Percentiles rank a stretch among this genome's conserved stretches.
phyloP scores from a whole-genome alignment of 2,329 filamentous ascomycete genomes.

The Stagonosporopsis chrysanthemi region DNA sequence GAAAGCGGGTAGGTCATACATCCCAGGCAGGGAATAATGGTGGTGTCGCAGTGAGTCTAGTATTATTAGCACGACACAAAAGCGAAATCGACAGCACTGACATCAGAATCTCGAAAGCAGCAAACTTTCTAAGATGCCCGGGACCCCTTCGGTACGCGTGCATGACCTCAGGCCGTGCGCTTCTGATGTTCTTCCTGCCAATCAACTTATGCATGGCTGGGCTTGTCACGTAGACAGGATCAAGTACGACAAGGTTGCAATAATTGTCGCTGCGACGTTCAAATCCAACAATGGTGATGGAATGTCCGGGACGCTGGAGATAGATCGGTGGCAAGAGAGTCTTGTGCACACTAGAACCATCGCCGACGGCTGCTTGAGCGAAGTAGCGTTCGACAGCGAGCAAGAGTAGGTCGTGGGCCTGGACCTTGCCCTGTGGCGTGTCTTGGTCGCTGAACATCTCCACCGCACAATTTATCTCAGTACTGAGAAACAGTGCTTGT shows the following conservation, averaged over 20 bases:
- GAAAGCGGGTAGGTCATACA: slow-evolving; percentile 42
- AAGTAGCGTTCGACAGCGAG: slow-evolving; percentile 79
- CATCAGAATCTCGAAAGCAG: slow-evolving; percentile 82
- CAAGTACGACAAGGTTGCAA: slow-evolving; percentile 81
- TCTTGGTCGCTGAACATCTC: slow-evolving; percentile 60
- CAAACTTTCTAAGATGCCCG: slow-evolving; percentile 72
- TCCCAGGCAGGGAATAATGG: slow-evolving; percentile 52
- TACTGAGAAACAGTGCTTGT: slow-evolving; percentile 75
- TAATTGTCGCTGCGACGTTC: slow-evolving; percentile 72
- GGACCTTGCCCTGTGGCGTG: slow-evolving; percentile 54
- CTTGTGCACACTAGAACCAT: slow-evolving; percentile 66
- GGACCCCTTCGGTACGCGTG: slow-evolving; percentile 72
- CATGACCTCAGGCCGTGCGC: slow-evolving; percentile 64
- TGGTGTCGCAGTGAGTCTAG: slow-evolving; percentile 47
- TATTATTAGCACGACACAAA: slow-evolving; percentile 11
- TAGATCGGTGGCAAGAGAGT: slow-evolving; percentile 86
- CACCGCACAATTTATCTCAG: slow-evolving; percentile 64
- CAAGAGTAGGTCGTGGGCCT: slow-evolving; percentile 66
- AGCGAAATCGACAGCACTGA: slow-evolving; percentile 51
- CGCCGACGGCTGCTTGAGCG: slow-evolving; percentile 58
- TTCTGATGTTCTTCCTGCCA: slow-evolving; percentile 57
- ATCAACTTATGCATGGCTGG: slow-evolving; percentile 66
- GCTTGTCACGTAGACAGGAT: slow-evolving; percentile 81
- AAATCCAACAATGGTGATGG: slow-evolving; percentile 86
- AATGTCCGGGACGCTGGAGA: slow-evolving; percentile 89